phyloP scores from a whole-genome alignment of 108 stramenopile species.

The Seminavis robusta region DNA sequence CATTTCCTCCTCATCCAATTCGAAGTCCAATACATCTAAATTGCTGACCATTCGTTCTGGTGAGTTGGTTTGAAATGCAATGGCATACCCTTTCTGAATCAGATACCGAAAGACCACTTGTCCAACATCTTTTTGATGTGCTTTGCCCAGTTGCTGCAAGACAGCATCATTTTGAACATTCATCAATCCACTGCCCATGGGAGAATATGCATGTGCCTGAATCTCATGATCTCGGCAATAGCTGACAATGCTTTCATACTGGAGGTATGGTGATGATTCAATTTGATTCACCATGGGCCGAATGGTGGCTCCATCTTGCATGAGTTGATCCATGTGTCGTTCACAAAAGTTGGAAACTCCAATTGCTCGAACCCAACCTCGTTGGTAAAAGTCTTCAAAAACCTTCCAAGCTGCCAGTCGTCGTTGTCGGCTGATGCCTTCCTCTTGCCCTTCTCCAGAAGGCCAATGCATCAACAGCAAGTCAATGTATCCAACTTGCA shows the following conservation, averaged over 20 bases:
- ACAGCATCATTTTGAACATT: not conserved
- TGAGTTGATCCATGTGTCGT: slow-evolving; percentile 26
- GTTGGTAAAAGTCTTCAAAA: slow-evolving; percentile 24
- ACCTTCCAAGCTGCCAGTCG: slow-evolving; percentile 39
- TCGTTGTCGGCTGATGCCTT: slow-evolving; percentile 12
- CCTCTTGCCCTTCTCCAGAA: no score
- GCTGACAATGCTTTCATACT: slow-evolving; percentile 1
- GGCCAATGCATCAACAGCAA: slow-evolving; percentile 35
- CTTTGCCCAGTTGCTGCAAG: not conserved
- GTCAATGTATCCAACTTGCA: slow-evolving; percentile 35
- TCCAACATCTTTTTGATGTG: slow-evolving; percentile 4
- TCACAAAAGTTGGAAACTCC: slow-evolving; percentile 37
- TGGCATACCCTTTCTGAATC: slow-evolving; percentile 4
- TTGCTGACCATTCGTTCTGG: not conserved
- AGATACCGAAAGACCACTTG: slow-evolving; percentile 8
- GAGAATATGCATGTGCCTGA: slow-evolving; percentile 5
- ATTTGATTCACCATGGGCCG: slow-evolving; percentile 36
- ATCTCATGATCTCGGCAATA: slow-evolving; percentile 3
- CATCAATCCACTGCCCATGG: slow-evolving; percentile 8
- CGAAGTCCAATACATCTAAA: slow-evolving; percentile 2
- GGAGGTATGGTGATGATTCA: slow-evolving; percentile 25
- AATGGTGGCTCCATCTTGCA: slow-evolving; percentile 11
- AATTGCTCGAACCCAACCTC: slow-evolving; percentile 31
- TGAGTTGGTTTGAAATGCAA: slow-evolving; percentile 4
- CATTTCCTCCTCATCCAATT: slow-evolving; percentile 24